Base-by-base conservation (phyloP, 1,139 yeast genomes). In the Barnettozyma hawaiiensis region DNA sequence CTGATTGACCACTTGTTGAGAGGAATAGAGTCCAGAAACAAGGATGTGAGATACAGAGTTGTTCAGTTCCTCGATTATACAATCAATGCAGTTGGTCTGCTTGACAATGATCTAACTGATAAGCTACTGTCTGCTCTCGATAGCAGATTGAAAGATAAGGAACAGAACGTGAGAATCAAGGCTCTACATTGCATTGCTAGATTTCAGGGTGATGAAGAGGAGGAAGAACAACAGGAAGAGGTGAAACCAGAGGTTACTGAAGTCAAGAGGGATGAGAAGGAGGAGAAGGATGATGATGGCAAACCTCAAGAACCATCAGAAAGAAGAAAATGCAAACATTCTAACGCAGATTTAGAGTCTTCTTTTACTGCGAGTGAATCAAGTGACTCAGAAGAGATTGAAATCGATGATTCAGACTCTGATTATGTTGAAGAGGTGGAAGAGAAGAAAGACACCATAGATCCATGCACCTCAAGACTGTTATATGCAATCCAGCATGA, bases 141-240 rank as follows among this genome's bases (percentile, higher is more conserved):
- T 39, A 74, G 75, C 43, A 70, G 97, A 44, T 61, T 87, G 2
- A 72, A 74, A 52, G 98, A 94, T 59, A 84, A 78, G 58, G 98
- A 92, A 52, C 70, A 87, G 8, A 66, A 70, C 14, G 87, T 94
- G 3, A 70, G 98, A 51, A 72, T 82, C 16, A 94, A 86, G 59
- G 95, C 97, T 0, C 81, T 87, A 0, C 74, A 85, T 29, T 87
- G 95, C 10, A 64, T 90, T 39, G 77, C 96, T 1, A 70, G 89
- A 48, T 81, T 92, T 52, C 97, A 90, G 61, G 77, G 74, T 12
- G 28, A 34, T n/a, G 28, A 15, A 9, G 28, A 16, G 28, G 28
- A n/a, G 12, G 27, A 33, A 15, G 37, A 23, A 14, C 24, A 32
- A 18, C 18, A 32, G 21, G 18, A 9, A 6, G 35, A 12, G 20